Conservation (phyloP, 805 yeast genomes). For the Cyberlindnera nakhonratchasimensis region DNA sequence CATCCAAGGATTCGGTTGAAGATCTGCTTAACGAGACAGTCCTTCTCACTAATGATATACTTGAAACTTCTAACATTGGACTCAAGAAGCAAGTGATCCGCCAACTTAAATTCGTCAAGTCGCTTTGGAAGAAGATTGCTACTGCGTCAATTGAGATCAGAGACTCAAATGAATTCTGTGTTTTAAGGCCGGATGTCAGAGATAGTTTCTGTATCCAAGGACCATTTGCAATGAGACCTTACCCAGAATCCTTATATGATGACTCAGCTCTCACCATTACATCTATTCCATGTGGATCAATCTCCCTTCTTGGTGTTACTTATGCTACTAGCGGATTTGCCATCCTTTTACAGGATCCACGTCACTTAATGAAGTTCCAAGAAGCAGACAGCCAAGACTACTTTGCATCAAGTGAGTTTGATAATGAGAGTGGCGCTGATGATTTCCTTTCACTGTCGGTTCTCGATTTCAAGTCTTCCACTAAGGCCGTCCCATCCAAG, state of each 20-base stretch:
- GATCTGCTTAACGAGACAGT: conserved; percentile 34
- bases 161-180: conserved; percentile 19
- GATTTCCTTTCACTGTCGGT: background rate
- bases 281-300: conserved; percentile 25
- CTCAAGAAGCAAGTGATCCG: conserved; percentile 23
- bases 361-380: conserved; percentile 34
- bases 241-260: conserved; percentile 49
- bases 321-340: conserved; percentile 31
- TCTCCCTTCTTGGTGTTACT: conserved; percentile 27
- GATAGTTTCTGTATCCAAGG: conserved; percentile 40
- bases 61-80: conserved; percentile 13
- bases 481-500: conserved; percentile 1
- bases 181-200: conserved; percentile 21
- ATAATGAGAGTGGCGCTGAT: background rate
- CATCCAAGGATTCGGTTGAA: conserved; percentile 32
- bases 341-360: conserved; percentile 31
- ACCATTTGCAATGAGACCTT: conserved; percentile 52
- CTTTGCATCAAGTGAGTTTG: conserved; percentile 13
- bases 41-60: conserved; percentile 25
- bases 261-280: conserved; percentile 39
- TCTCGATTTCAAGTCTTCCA: conserved; percentile 13
- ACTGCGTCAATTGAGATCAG: conserved; percentile 22
- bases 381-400: conserved; percentile 24
- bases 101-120: conserved; percentile 36
- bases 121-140: conserved; percentile 31